Conservation (phyloP, 768 basidiomycete species). For the Mycena capillaripes region DNA sequence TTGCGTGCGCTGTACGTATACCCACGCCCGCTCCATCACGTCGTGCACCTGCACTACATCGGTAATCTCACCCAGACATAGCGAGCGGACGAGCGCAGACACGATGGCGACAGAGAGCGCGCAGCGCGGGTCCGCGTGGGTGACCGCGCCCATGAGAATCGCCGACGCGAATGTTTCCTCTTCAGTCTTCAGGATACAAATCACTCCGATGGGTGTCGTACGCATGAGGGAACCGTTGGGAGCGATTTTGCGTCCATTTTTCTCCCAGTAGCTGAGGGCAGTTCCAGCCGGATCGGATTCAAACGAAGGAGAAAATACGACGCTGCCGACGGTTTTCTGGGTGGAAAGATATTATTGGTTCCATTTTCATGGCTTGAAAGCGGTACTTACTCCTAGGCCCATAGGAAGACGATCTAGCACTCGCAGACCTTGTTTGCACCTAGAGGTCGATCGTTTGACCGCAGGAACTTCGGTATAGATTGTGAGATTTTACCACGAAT, state of each 20-base stretch:
- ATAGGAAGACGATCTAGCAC: slow-evolving; percentile 40
- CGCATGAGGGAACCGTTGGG: slow-evolving; percentile 43
- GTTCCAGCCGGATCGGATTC: slow-evolving; percentile 27
- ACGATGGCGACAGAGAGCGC: slow-evolving; percentile 40
- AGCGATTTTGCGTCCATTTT: slow-evolving; percentile 29
- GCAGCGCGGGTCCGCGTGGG: slow-evolving; percentile 41
- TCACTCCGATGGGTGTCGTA: slow-evolving; percentile 39
- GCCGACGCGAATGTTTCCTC: slow-evolving; percentile 38
- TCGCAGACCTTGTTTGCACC: slow-evolving; percentile 39
- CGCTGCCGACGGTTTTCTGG: slow-evolving; percentile 38
- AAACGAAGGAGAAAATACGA: slow-evolving; percentile 33
- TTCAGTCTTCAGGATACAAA: slow-evolving; percentile 37
- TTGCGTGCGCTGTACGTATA: slow-evolving; percentile 12
- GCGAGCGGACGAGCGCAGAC: slow-evolving; percentile 37
- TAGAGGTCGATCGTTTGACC: background rate
- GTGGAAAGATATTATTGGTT: no score
- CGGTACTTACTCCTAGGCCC: slow-evolving; percentile 40
- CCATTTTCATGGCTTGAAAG: no score
- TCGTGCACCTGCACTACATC: slow-evolving; percentile 24
- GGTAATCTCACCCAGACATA: slow-evolving; percentile 33
- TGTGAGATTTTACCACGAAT: slow-evolving; percentile 23
- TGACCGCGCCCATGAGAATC: slow-evolving; percentile 39
- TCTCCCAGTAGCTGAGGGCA: slow-evolving; percentile 36
- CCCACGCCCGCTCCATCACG: slow-evolving; percentile 39
- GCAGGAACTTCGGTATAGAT: background rate